Evolutionary conservation across 176 grass and related monocot species (phyloP).

Genomic region (Elymus sibiricus): DNA sequence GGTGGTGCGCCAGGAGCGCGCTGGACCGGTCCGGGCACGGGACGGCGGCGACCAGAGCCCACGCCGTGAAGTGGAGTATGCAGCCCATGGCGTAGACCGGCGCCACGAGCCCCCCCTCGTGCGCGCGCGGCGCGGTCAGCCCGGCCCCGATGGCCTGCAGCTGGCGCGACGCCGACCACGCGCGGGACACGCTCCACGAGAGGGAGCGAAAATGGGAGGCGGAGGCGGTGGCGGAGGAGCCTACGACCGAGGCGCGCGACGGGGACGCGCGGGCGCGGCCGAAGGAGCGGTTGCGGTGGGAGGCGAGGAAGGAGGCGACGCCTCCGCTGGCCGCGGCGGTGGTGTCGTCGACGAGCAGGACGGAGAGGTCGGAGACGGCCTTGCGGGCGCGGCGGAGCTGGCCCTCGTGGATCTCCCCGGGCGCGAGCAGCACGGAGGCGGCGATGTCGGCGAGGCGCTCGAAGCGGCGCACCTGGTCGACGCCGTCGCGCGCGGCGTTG

Average conservation of each 20-base stretch:
- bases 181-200: slow-evolving; percentile 88
- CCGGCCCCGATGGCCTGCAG: slow-evolving; percentile 74
- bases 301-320: slow-evolving; percentile 46
- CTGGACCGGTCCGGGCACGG: slow-evolving; percentile 82
- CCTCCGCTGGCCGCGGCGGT: slow-evolving; percentile 39
- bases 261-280: slow-evolving; percentile 53
- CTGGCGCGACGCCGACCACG: slow-evolving; percentile 87
- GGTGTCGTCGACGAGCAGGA: slow-evolving; percentile 74
- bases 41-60: slow-evolving; percentile 75
- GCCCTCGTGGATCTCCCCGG: slow-evolving; percentile 42
- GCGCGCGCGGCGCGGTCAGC: slow-evolving; percentile 63
- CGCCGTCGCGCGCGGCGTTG: slow-evolving; percentile 82
- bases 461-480: slow-evolving; percentile 73
- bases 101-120: slow-evolving; percentile 70
- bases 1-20: slow-evolving; percentile 56
- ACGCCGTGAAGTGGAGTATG: slow-evolving; percentile 68
- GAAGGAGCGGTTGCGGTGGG: slow-evolving; percentile 88
- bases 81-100: slow-evolving; percentile 87
- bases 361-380: slow-evolving; percentile 61
- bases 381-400: slow-evolving; percentile 73
- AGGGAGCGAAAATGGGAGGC: slow-evolving; percentile 79
- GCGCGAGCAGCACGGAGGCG: slow-evolving; percentile 47
- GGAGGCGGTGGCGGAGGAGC: slow-evolving; percentile 18
- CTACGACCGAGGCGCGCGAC: slow-evolving; percentile 17
- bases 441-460: slow-evolving; percentile 73